Conservation (phyloP, 2,329 filamentous ascomycete genomes). For the Dactylellina leptospora region DNA sequence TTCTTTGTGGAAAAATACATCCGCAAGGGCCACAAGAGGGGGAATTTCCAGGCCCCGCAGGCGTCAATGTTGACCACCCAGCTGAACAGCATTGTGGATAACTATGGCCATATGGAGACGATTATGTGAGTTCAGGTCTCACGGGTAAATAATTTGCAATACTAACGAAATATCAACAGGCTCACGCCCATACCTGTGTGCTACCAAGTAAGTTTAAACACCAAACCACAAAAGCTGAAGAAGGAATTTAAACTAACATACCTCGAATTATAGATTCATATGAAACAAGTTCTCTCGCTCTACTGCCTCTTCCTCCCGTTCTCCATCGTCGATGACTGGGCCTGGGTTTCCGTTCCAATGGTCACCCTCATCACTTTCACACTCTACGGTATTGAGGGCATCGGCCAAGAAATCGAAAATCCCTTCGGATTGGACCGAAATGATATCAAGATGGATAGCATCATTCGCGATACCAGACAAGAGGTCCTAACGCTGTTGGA, state of each 20-base stretch:
- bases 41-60: slow-evolving; percentile 70
- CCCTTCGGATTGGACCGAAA: slow-evolving; percentile 73
- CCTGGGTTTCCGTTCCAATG: slow-evolving; percentile 70
- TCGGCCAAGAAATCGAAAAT: slow-evolving; percentile 71
- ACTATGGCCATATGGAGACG: slow-evolving; percentile 72
- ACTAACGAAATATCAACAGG: slow-evolving; percentile 15
- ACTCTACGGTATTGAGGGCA: slow-evolving; percentile 65
- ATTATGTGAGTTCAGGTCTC: slow-evolving; percentile 62
- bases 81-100: slow-evolving; percentile 67
- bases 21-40: slow-evolving; percentile 63
- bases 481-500: slow-evolving; percentile 68
- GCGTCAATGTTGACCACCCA: slow-evolving; percentile 70
- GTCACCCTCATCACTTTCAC: slow-evolving; percentile 71
- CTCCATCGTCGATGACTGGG: slow-evolving; percentile 70
- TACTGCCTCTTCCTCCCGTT: slow-evolving; percentile 71
- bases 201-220: slow-evolving; percentile 61
- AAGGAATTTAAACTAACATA: not conserved
- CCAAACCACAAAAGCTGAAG: not conserved
- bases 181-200: slow-evolving; percentile 71
- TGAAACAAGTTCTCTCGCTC: slow-evolving; percentile 70
- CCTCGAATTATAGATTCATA: slow-evolving; percentile 65
- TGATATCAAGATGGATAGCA: slow-evolving; percentile 74
- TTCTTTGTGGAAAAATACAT: slow-evolving; percentile 70
- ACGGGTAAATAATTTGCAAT: not conserved
- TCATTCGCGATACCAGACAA: slow-evolving; percentile 68